A percentile compares a stretch with the other conserved stretches of the same genome.
Evolutionary conservation across 2,329 filamentous ascomycete species (phyloP).

Genomic region (Tolypocladium endophyticum): DNA sequence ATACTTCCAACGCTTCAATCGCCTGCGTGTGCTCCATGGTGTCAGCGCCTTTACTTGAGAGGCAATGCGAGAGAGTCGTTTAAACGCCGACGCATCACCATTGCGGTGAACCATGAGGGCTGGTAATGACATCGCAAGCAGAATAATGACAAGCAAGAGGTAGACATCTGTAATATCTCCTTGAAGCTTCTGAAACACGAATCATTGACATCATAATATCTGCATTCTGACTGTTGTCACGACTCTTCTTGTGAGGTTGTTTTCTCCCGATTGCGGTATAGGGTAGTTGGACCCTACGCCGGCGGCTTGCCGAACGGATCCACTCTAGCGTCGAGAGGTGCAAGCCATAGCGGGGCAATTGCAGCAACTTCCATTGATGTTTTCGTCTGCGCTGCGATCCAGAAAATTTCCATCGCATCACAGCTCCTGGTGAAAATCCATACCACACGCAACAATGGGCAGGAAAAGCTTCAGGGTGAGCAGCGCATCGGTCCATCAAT

Average conservation of each 20-base stretch:
- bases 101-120: too few relatives aligned
- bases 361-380: neutral
- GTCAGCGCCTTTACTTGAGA: too few relatives aligned
- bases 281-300: neutral
- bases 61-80: too few relatives aligned
- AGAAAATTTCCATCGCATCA: neutral
- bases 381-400: neutral
- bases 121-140: too few relatives aligned
- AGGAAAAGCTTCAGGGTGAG: constrained; percentile 23
- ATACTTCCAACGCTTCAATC: neutral
- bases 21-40: neutral
- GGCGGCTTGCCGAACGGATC: neutral
- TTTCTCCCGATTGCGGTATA: neutral
- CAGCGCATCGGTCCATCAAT: constrained; percentile 1
- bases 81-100: too few relatives aligned
- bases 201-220: neutral
- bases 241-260: too few relatives aligned
- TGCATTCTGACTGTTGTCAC: too few relatives aligned
- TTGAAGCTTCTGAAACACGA: neutral
- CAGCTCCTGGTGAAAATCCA: neutral
- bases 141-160: too few relatives aligned
- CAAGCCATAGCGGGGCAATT: neutral
- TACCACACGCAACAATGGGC: neutral
- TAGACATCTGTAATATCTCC: neutral
- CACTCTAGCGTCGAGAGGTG: neutral